Evolutionary conservation across 176 grass and related monocot genomes (phyloP).

Genomic region (Areca catechu): DNA sequence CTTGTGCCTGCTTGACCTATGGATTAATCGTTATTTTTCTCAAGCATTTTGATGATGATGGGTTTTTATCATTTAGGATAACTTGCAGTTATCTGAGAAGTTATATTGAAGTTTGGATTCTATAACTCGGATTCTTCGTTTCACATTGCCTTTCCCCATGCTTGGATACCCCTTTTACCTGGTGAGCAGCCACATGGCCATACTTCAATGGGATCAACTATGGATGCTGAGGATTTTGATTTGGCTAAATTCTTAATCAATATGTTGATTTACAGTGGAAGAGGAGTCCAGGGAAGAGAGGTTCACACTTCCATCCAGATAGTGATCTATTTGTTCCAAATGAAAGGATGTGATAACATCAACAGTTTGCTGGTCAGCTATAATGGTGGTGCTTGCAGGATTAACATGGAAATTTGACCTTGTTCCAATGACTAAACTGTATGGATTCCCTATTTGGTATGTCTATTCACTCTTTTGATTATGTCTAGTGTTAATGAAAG

Average conservation of each 20-base stretch:
- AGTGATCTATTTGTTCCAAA: conserved; percentile 67
- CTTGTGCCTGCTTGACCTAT: conserved; percentile 1
- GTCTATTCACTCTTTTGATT: conserved; percentile 2
- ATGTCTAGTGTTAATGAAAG: too few relatives aligned
- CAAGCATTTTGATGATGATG: neutral
- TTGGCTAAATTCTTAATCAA: neutral
- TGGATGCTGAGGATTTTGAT: conserved; percentile 1
- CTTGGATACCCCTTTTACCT: conserved; percentile 78
- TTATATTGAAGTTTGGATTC: conserved; percentile 59
- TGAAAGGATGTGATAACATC: conserved; percentile 82
- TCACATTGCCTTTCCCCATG: conserved; percentile 79
- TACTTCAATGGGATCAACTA: neutral
- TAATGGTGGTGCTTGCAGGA: conserved; percentile 50
- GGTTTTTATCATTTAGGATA: conserved; percentile 13
- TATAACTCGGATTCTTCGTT: conserved; percentile 43
- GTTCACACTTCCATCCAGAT: conserved; percentile 73
- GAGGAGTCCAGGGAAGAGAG: conserved; percentile 68
- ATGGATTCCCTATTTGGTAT: conserved; percentile 66
- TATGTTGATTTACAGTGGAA: conserved; percentile 34
- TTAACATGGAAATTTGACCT: conserved; percentile 65
- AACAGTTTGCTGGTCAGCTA: conserved; percentile 54
- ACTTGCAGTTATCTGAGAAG: conserved; percentile 64
- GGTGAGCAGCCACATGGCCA: conserved; percentile 30
- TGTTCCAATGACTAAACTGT: conserved; percentile 72
- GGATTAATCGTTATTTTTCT: conserved; percentile 7